Conservation (phyloP, 2,329 filamentous ascomycete genomes). For the Plenodomus tracheiphilus region DNA sequence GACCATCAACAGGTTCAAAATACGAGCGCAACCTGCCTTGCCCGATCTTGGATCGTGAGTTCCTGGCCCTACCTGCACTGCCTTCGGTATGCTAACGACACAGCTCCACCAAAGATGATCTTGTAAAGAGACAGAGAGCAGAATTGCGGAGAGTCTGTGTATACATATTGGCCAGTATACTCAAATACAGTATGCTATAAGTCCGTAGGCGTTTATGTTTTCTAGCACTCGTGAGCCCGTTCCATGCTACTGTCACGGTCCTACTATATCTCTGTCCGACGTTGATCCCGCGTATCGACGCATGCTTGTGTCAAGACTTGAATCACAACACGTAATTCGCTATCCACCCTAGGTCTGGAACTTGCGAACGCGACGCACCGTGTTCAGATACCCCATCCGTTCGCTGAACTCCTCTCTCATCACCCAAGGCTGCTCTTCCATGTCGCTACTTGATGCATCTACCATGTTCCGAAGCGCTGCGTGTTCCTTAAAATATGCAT, state of each 20-base stretch:
- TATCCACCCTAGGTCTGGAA: conserved; percentile 19
- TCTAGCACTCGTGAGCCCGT: neutral
- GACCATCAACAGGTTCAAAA: conserved; percentile 73
- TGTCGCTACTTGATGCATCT: neutral
- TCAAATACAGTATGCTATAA: neutral
- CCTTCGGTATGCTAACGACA: conserved; percentile 15
- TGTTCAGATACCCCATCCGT: conserved; percentile 37
- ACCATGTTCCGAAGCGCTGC: neutral
- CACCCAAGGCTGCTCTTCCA: conserved; percentile 21
- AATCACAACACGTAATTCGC: neutral
- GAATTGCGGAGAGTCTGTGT: conserved; percentile 9
- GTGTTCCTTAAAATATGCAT: conserved; percentile 16
- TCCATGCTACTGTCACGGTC: neutral
- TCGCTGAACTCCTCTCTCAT: conserved; percentile 18
- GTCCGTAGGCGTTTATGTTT: neutral
- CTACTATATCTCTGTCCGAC: neutral
- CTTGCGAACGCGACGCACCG: conserved; percentile 34
- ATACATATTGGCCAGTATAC: conserved; percentile 12
- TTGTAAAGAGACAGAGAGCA: conserved; percentile 27
- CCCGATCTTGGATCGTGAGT: conserved; percentile 80
- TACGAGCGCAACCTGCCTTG: conserved; percentile 90
- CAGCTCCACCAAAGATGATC: conserved; percentile 44
- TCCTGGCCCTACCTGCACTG: neutral
- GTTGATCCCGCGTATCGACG: neutral
- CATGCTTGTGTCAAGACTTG: neutral